Evolutionary conservation across 2,329 filamentous ascomycete species (phyloP), one percentile per base, ranked within the genome.

Genomic region (Hortaea sp.): DNA sequence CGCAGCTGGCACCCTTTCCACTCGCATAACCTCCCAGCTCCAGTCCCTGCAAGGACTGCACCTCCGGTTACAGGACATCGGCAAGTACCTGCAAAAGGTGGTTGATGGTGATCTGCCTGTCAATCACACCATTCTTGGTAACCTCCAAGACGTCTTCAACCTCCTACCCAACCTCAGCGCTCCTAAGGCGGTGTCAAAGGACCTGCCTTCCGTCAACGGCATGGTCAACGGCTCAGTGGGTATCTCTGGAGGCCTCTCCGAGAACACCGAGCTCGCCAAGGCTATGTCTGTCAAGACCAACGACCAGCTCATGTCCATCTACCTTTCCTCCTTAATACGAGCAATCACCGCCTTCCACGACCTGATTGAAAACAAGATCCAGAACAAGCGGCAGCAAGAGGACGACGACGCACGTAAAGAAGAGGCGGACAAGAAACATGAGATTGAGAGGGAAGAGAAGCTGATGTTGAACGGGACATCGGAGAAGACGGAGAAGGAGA

Each of bases 251-350:
- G 63, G 63, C 30, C 66, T 65, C 41, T 67, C 73, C 9, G 79
- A 83, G 58, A 88, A 88, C 59, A 83, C 84, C 62, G 92, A 97
- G 66, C 76, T 98, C 45, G 84, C 88, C n/a, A 79, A 92, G 51
- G 89, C 92, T 32, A 95, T 98, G 88, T 94, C 88, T 70, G 81
- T 95, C 72, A 98, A 98, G 79, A 97, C 90, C 49, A 98, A 98
- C 63, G 92, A 98, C 67, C 92, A 98, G 72, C 79, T 98, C 54
- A 95, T 98, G 86, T 82, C 89, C 44, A 97, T 98, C 66, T 98
- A 98, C 69, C 76, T 98, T 45, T 94, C 87, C 71, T 94, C 87
- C 72, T 73, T 97, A 73, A 97, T 98, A 69, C 80, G 92, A 51
- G 92, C 92, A 47, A 98, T 98, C 63, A 97, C 92, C 9, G 92